Evolutionary conservation across 192 early-diverging fungal genomes (phyloP).

Genomic region (Lunasporangiospora selenospora): DNA sequence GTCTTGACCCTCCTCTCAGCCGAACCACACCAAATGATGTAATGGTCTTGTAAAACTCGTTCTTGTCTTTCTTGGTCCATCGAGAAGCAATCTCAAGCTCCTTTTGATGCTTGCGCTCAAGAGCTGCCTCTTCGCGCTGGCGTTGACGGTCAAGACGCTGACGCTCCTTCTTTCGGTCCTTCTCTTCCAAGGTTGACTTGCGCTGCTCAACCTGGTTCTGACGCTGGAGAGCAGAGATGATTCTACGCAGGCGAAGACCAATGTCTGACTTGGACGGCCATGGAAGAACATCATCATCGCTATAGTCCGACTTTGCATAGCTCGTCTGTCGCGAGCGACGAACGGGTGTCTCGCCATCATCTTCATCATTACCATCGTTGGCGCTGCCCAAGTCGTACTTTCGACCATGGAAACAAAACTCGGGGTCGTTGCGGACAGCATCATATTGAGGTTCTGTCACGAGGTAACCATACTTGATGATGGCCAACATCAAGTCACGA

Average conservation of each 20-base stretch:
- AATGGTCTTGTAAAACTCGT: slow-evolving; percentile 62
- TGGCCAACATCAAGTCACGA: slow-evolving; percentile 79
- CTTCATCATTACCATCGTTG: slow-evolving; percentile 43
- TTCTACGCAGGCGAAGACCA: slow-evolving; percentile 62
- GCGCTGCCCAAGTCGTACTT: slow-evolving; percentile 52
- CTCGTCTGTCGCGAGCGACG: slow-evolving; percentile 38
- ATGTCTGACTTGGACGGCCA: slow-evolving; percentile 71
- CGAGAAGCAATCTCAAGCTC: slow-evolving; percentile 49
- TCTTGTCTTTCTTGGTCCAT: slow-evolving; percentile 62
- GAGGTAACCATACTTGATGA: slow-evolving; percentile 80
- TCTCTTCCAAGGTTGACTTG: slow-evolving; percentile 48
- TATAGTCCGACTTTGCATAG: slow-evolving; percentile 9
- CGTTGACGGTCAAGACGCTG: slow-evolving; percentile 46
- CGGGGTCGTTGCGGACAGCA: slow-evolving; percentile 59
- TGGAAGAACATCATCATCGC: slow-evolving; percentile 46
- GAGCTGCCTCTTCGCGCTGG: slow-evolving; percentile 51
- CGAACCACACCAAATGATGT: slow-evolving; percentile 63
- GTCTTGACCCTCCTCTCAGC: slow-evolving; percentile 33
- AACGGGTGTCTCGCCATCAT: slow-evolving; percentile 36
- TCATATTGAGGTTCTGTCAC: slow-evolving; percentile 46
- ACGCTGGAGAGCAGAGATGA: slow-evolving; percentile 62
- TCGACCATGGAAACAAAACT: slow-evolving; percentile 60
- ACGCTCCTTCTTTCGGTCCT: slow-evolving; percentile 49
- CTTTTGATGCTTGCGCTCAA: slow-evolving; percentile 49
- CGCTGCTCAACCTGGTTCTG: slow-evolving; percentile 56